Base-by-base conservation (phyloP, 176 grass and related monocot species). In the Coix lacrymajobi region DNA sequence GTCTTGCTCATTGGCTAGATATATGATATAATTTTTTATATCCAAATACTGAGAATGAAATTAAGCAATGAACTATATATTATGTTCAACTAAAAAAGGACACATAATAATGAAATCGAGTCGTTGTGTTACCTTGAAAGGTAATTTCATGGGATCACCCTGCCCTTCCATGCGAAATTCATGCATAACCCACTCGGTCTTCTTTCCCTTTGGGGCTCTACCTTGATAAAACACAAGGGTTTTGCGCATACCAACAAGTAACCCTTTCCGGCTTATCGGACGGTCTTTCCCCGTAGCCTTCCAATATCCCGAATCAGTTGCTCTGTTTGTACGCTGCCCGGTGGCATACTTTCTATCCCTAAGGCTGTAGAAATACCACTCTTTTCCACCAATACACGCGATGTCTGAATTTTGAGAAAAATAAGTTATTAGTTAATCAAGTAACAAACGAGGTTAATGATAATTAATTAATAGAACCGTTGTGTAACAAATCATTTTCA, bases 181-280 rank as follows among this genome's bases (percentile, higher is more conserved):
- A 19, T 98, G 95, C 95, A 95, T 98, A 71, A 95, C 92, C 96
- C 96, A 98, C n/a, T 98, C 89, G 10, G 89, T 98, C 87, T 98
- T 98, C 80, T 77, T 93, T 25, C 96, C 96, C 57, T 86, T 98
- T 3, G 96, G 96, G 8, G 96, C 96, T 88, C 96, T 93, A 54
- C 96, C 96, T 82, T 88, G 83, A 44, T 98, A 98, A 67, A 98
- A 98, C 30, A 98, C 96, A 11, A 98, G 87, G 12, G 96, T 98
- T 94, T 98, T 98, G 15, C 96, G 88, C 96, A 95, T 98, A 29
- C 96, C 96, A 3, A 95, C 88, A 3, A 89, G 84, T 10, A 89
- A 75, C 5, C 95, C 92, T 76, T 92, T 82, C 36, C 84, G 81
- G 62, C 43, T 95, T 65, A 98, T 86, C 7, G 79, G 38, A 3